Percentiles rank a stretch among this genome's conserved stretches.
Evolutionary conservation across 2,329 filamentous ascomycete species (phyloP).

Genomic region (Zymoseptoria brevis): DNA sequence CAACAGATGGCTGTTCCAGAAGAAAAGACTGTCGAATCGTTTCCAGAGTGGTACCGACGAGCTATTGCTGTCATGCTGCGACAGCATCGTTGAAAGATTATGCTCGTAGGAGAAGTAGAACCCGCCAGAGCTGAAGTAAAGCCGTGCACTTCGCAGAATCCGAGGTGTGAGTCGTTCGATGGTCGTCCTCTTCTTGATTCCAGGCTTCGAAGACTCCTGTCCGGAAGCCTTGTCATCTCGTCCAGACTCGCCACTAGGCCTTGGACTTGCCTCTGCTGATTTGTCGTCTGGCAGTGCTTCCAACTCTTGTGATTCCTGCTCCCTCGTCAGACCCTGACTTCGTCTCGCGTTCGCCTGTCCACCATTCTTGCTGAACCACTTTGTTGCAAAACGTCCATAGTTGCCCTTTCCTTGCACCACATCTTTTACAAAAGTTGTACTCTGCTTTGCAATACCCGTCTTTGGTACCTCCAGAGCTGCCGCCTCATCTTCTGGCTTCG

Average conservation of each 20-base stretch:
- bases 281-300: conserved; percentile 21
- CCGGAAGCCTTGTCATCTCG: background rate
- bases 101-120: conserved; percentile 96
- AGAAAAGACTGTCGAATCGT: conserved; percentile 63
- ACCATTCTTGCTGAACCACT: conserved; percentile 82
- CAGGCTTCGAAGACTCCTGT: background rate
- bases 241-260: background rate
- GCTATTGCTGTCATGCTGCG: conserved; percentile 30
- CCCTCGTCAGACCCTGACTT: conserved; percentile 48
- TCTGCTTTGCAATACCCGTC: conserved; percentile 28
- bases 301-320: conserved; percentile 28
- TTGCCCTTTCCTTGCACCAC: conserved; percentile 75
- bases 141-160: conserved; percentile 70
- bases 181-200: conserved; percentile 9
- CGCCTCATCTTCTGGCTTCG: conserved; percentile 14
- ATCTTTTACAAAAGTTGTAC: conserved; percentile 74
- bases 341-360: conserved; percentile 67
- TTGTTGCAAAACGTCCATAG: conserved; percentile 81
- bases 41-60: conserved; percentile 58
- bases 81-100: conserved; percentile 68
- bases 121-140: conserved; percentile 73
- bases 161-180: conserved; percentile 62
- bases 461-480: conserved; percentile 28
- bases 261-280: conserved; percentile 1
- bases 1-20: conserved; percentile 80